A percentile compares a stretch with the other conserved stretches of the same genome.
Evolutionary conservation across 345 rosid species (phyloP).

Genomic region (Linum usitatissimum): DNA sequence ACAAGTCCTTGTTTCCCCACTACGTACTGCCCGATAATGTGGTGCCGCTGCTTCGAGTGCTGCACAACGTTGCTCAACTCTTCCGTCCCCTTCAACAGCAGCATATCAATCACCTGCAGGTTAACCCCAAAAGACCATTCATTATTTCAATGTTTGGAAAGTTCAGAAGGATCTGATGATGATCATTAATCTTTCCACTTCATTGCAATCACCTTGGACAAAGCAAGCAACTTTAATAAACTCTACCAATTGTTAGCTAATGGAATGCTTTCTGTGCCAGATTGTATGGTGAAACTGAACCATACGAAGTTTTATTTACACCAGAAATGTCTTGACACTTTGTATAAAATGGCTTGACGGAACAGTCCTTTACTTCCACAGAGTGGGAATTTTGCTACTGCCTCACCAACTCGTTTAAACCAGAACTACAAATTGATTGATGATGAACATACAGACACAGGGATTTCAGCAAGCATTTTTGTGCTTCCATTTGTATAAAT

Average conservation of each 20-base stretch:
- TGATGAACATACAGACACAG: too few relatives aligned
- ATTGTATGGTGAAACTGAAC: too few relatives aligned
- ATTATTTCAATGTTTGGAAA: too few relatives aligned
- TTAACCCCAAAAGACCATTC: background rate
- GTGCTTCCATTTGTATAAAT: background rate
- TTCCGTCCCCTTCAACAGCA: conserved; percentile 89
- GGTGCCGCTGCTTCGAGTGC: conserved; percentile 99
- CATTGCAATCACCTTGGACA: too few relatives aligned
- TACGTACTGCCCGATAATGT: conserved; percentile 84
- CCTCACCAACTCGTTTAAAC: background rate
- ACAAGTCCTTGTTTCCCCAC: conserved; percentile 54
- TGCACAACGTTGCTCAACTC: conserved; percentile 68
- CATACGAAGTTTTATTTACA: too few relatives aligned
- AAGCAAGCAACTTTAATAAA: too few relatives aligned
- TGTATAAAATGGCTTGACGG: background rate
- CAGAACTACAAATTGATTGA: background rate
- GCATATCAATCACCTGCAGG: conserved; percentile 83
- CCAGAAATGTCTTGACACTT: background rate
- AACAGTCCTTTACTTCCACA: background rate
- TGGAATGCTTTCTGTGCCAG: too few relatives aligned
- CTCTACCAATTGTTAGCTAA: too few relatives aligned
- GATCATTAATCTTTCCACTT: too few relatives aligned
- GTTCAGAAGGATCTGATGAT: too few relatives aligned
- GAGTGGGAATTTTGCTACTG: background rate
- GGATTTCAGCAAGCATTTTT: background rate